These are phyloP conservation scores for Fabrea salina DNA, from an alignment of 169 alveolate genomes.

Conservation along the genomic window DNA sequence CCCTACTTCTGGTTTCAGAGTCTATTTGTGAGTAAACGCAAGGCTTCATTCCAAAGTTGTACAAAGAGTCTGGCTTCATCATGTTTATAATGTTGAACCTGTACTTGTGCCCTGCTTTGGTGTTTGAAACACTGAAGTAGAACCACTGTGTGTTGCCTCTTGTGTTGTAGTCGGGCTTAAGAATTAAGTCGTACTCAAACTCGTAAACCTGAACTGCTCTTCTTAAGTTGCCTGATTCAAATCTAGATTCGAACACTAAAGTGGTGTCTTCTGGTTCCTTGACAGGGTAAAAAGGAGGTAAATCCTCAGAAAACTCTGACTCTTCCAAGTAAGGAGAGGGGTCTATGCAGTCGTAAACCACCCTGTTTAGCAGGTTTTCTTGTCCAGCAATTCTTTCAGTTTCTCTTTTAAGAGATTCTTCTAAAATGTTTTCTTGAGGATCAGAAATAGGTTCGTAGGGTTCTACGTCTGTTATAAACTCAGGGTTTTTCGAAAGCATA, in stretches of 20 bases:
- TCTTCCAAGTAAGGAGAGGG: constrained; percentile 42
- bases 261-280: constrained; percentile 37
- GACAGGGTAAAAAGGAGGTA: background rate
- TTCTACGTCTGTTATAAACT: constrained; percentile 43
- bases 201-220: constrained; percentile 78
- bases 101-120: constrained; percentile 38
- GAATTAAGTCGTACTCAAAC: constrained; percentile 78
- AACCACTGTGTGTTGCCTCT: constrained; percentile 89
- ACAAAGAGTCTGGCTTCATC: constrained; percentile 73
- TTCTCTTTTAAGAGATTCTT: background rate
- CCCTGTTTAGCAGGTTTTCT: constrained; percentile 56
- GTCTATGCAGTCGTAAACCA: constrained; percentile 53
- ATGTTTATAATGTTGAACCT: constrained; percentile 66
- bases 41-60: constrained; percentile 82
- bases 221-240: constrained; percentile 88
- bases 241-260: constrained; percentile 85
- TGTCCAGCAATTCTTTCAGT: constrained; percentile 51
- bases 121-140: constrained; percentile 71
- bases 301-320: constrained; percentile 29
- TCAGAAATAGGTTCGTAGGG: constrained; percentile 47
- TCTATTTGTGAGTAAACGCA: constrained; percentile 56
- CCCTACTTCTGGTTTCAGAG: background rate
- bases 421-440: background rate
- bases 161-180: constrained; percentile 88
- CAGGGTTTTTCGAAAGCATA: constrained; percentile 38